Percentiles rank a stretch among this genome's conserved stretches.
phyloP scores from a whole-genome alignment of 805 yeast genomes.

The Lachancea kluyveri region DNA sequence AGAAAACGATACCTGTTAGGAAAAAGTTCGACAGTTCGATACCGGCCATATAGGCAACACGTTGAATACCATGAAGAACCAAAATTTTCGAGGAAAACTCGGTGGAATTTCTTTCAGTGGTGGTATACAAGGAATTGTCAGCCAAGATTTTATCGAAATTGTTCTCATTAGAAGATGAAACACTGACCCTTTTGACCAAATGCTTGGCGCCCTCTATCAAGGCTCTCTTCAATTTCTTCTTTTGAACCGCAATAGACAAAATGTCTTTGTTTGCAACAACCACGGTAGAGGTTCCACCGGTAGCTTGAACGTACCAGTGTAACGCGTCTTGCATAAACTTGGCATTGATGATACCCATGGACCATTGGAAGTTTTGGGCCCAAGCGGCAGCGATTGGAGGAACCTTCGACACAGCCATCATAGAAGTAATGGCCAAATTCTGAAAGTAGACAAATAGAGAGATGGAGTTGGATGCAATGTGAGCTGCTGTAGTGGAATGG shows the following conservation, averaged over 20 bases:
- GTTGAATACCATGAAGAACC: constrained; percentile 82
- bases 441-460: constrained; percentile 93
- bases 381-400: constrained; percentile 98
- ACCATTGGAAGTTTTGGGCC: constrained; percentile 96
- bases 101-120: constrained; percentile 57
- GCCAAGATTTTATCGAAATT: constrained; percentile 46
- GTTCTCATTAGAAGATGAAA: constrained; percentile 31
- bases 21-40: constrained; percentile 85
- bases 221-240: constrained; percentile 30
- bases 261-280: constrained; percentile 56
- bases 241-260: constrained; percentile 82
- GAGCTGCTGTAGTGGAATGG: constrained; percentile 89
- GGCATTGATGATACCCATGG: constrained; percentile 81
- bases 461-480: constrained; percentile 93
- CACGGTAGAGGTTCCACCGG: constrained; percentile 85
- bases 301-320: constrained; percentile 91
- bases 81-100: constrained; percentile 61
- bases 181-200: constrained; percentile 33
- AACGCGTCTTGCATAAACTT: constrained; percentile 76
- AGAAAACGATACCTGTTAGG: constrained; percentile 80
- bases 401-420: constrained; percentile 88
- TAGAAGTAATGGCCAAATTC: constrained; percentile 81
- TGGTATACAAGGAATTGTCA: constrained; percentile 52
- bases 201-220: constrained; percentile 8
- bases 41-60: constrained; percentile 78